phyloP scores from a whole-genome alignment of 129 eudicot genomes.

The Centaurea solstitialis region DNA sequence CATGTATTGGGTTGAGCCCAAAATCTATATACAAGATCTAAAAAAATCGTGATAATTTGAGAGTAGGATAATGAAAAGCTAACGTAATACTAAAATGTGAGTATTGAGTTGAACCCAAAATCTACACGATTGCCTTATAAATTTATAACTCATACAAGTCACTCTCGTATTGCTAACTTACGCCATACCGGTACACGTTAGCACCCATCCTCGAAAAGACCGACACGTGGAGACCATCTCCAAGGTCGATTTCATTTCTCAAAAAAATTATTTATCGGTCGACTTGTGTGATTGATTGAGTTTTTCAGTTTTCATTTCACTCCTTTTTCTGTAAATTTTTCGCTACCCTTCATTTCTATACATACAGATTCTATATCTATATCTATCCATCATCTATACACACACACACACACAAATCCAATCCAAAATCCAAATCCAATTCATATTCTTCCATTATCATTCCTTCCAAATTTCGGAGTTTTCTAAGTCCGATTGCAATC shows the following conservation, averaged over 20 bases:
- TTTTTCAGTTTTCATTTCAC: slow-evolving; percentile 23
- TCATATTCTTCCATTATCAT: background rate
- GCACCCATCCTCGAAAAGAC: background rate
- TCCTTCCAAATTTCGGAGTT: slow-evolving; percentile 12
- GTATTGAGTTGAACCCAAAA: no score
- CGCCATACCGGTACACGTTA: slow-evolving; percentile 5
- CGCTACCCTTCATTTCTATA: slow-evolving; percentile 30
- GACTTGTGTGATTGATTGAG: slow-evolving; percentile 13
- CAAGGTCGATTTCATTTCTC: background rate
- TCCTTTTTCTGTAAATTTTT: slow-evolving; percentile 23
- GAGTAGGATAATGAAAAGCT: no score
- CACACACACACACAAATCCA: slow-evolving; percentile 1
- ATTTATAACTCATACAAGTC: background rate
- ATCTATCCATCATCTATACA: background rate
- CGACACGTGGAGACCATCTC: slow-evolving; percentile 29
- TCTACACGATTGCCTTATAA: no score
- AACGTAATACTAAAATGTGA: no score
- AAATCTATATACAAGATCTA: no score
- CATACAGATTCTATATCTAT: background rate
- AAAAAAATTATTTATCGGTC: slow-evolving; percentile 23
- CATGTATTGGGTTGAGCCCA: no score
- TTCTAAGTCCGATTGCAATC: slow-evolving; percentile 23
- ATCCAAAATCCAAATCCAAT: background rate
- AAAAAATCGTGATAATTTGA: no score
- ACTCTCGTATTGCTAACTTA: background rate